These are phyloP conservation scores for Cucumis sativus DNA, from an alignment of 306 rosid species.

Conservation along the genomic window DNA sequence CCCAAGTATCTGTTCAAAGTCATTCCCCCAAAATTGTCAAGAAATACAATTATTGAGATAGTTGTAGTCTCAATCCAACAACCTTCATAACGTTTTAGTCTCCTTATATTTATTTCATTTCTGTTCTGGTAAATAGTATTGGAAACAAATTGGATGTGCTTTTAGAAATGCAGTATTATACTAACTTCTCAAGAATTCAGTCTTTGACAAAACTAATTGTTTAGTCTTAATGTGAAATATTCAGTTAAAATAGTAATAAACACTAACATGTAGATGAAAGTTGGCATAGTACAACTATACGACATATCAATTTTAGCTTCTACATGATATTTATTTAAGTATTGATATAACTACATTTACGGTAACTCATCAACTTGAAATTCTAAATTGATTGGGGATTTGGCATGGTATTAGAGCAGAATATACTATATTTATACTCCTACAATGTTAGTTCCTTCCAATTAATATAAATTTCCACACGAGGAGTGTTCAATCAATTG, in stretches of 20 bases:
- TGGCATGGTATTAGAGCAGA: no score
- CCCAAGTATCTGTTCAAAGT: slow-evolving; percentile 48
- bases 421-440: no score
- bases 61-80: neutral
- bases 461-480: no score
- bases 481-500: no score
- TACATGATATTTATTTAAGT: no score
- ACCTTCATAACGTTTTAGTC: neutral
- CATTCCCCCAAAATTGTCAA: neutral
- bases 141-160: neutral
- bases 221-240: neutral
- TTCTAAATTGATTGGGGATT: no score
- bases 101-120: neutral
- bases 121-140: neutral
- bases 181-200: slow-evolving; percentile 31
- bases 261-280: neutral
- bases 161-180: neutral
- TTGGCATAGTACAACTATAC: neutral
- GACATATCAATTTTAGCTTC: neutral
- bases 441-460: no score
- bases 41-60: neutral
- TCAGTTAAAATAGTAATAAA: neutral
- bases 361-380: no score
- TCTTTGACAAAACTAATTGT: slow-evolving; percentile 36
- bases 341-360: no score